A percentile compares a stretch with the other conserved stretches of the same genome.
These are phyloP conservation scores for Ascoidea tarda DNA, from an alignment of 805 yeast species.

Conservation along the genomic window DNA sequence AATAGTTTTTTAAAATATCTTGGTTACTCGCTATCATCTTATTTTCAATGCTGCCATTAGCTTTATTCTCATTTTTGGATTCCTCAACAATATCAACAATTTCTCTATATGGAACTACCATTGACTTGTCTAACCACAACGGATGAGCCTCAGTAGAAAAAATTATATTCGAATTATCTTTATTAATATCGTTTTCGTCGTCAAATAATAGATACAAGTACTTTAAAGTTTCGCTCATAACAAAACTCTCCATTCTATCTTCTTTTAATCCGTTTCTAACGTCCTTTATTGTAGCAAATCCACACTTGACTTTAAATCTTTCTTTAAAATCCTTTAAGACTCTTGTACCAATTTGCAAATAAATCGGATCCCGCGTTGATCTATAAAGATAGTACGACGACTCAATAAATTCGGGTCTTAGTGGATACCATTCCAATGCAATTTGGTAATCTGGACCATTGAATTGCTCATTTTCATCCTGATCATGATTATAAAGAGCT, in stretches of 20 bases:
- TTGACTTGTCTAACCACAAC: constrained; percentile 43
- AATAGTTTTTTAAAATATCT: no score
- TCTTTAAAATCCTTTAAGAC: constrained; percentile 40
- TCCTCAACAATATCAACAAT: constrained; percentile 7
- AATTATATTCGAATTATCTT: constrained; percentile 23
- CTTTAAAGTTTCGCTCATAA: constrained; percentile 75
- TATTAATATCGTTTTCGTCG: constrained; percentile 38
- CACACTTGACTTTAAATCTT: constrained; percentile 50
- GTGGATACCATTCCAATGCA: constrained; percentile 78
- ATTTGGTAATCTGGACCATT: constrained; percentile 21
- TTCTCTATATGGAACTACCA: constrained; percentile 17
- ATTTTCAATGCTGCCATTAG: not conserved
- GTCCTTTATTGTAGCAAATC: constrained; percentile 67
- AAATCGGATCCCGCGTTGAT: constrained; percentile 80
- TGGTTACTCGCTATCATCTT: no score
- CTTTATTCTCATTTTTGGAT: constrained; percentile 5
- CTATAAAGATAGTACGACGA: constrained; percentile 72
- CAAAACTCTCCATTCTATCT: constrained; percentile 87
- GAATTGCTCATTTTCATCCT: constrained; percentile 8
- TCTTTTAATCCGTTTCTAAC: constrained; percentile 46
- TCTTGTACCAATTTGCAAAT: constrained; percentile 58
- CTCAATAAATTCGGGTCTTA: constrained; percentile 86
- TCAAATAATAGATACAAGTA: constrained; percentile 74
- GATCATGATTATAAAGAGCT: constrained; percentile 6
- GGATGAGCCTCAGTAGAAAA: constrained; percentile 93